Base-by-base conservation (phyloP, 495 filamentous ascomycete species). In the Xylaria palmicola region DNA sequence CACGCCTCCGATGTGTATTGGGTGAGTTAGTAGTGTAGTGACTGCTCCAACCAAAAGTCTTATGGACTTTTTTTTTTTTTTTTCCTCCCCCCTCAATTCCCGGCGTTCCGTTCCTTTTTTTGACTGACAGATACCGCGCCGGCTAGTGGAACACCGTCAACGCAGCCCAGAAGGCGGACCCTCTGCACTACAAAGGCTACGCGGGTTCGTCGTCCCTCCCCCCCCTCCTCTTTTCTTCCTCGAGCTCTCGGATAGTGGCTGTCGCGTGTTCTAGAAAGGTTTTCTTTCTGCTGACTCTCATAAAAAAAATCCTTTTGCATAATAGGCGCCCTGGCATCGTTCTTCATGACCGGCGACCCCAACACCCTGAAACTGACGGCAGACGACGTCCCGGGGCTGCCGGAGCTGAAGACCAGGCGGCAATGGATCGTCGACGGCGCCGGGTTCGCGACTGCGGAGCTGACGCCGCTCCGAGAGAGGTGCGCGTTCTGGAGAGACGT, bases 1-100 rank as follows among this genome's bases (percentile, higher is more conserved):
- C 85, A 87, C 70, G 85, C 76, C 3, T 81, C 77, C 63, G 85
- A 87, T 73, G 82, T 81, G 7, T 75, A 79, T 41, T 86, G 80
- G 63, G 84, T 85, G 65, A 55, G 75, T 71, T n/a, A n/a, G n/a
- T n/a, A n/a, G n/a, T n/a, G n/a, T n/a, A n/a, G n/a, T n/a, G n/a
- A n/a, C n/a, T n/a, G n/a, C n/a, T n/a, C n/a, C n/a, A n/a, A n/a
- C n/a, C n/a, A n/a, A n/a, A n/a, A n/a, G n/a, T n/a, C n/a, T n/a
- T n/a, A n/a, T n/a, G n/a, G n/a, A n/a, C n/a, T n/a, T n/a, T n/a
- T n/a, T n/a, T n/a, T n/a, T n/a, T n/a, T n/a, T n/a, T n/a, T n/a
- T n/a, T n/a, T n/a, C n/a, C n/a, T n/a, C n/a, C n/a, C n/a, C n/a
- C n/a, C n/a, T n/a, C n/a, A n/a, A n/a, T n/a, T n/a, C n/a, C n/a